Percentiles rank a stretch among this genome's conserved stretches.
Conservation (phyloP, 306 rosid species). For the Dryas drummondii region DNA sequence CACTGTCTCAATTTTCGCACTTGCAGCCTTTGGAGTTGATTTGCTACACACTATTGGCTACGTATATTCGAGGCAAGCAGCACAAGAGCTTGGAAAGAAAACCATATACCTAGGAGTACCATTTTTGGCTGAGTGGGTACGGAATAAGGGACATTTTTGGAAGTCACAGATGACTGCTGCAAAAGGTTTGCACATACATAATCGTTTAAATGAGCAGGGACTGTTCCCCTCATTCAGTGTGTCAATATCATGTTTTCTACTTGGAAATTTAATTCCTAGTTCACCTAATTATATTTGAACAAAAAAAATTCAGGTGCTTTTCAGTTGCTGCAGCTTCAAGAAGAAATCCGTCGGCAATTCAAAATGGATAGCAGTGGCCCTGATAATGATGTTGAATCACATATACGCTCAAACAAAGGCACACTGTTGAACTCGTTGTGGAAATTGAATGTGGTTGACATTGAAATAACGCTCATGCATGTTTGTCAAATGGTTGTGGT, state of each 20-base stretch:
- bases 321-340: conserved; percentile 83
- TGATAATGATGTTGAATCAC: conserved; percentile 63
- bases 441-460: conserved; percentile 92
- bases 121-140: conserved; percentile 90
- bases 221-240: neutral
- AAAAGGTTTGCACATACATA: conserved; percentile 42
- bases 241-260: neutral
- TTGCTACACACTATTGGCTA: conserved; percentile 79
- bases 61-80: conserved; percentile 89
- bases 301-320: conserved; percentile 62
- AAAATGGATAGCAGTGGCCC: conserved; percentile 55
- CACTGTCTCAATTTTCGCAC: neutral
- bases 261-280: neutral
- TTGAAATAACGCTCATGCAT: conserved; percentile 82
- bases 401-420: conserved; percentile 66
- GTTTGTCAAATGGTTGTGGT: conserved; percentile 89
- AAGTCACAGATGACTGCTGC: conserved; percentile 92
- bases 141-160: conserved; percentile 89
- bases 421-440: conserved; percentile 75
- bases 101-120: conserved; percentile 88
- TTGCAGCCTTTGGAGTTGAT: conserved; percentile 71
- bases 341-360: conserved; percentile 61
- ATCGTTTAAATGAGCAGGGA: neutral
- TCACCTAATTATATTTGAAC: conserved; percentile 25
- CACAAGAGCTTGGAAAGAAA: conserved; percentile 89